Percentiles rank a stretch among this genome's conserved stretches.
phyloP scores from a whole-genome alignment of 2,329 filamentous ascomycete genomes.

The Diplodia seriata region DNA sequence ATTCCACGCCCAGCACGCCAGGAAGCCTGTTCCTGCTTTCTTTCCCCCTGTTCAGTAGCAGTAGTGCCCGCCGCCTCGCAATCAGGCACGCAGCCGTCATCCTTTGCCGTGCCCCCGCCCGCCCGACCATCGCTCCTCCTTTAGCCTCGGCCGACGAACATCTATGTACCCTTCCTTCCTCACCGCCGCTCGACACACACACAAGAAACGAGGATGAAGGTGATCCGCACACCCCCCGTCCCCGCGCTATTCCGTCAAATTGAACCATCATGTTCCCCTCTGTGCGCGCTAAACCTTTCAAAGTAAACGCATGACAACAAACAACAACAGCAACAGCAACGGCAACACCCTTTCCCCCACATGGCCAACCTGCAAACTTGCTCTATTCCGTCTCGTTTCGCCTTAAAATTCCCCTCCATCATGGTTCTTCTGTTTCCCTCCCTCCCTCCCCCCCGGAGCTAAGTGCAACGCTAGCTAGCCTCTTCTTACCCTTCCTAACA shows the following conservation, averaged over 20 bases:
- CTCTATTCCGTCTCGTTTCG: no score
- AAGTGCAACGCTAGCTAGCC: no score
- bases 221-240: not conserved
- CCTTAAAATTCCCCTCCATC: no score
- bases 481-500: no score
- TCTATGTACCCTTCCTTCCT: not conserved
- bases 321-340: no score
- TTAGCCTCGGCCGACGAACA: not conserved
- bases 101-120: not conserved
- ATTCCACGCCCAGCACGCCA: not conserved
- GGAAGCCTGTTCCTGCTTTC: not conserved
- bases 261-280: not conserved
- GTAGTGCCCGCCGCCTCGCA: not conserved
- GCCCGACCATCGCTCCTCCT: not conserved
- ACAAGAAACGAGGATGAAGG: not conserved
- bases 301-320: not conserved
- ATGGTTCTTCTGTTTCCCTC: no score
- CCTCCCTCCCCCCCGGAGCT: no score
- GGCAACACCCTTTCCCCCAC: no score
- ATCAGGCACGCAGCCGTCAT: slow-evolving; percentile 1
- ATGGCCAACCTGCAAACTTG: no score
- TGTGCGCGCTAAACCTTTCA: not conserved
- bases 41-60: not conserved
- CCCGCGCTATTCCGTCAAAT: not conserved
- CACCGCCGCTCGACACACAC: no score